phyloP scores from a whole-genome alignment of 140 eudicot species.

The Senecio squalidus region DNA sequence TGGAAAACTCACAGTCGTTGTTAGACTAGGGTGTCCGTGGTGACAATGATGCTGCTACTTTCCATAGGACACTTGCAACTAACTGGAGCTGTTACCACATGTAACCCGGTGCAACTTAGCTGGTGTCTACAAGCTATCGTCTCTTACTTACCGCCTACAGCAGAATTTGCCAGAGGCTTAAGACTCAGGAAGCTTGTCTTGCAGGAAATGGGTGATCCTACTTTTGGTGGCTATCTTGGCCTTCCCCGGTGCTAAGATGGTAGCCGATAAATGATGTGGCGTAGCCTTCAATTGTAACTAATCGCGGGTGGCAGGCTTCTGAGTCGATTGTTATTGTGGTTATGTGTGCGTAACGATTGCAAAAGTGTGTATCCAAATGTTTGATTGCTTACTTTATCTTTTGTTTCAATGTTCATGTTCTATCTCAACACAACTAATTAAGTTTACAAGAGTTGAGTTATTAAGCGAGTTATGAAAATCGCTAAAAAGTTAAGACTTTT shows the following conservation, averaged over 20 bases:
- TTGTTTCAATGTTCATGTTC: too few relatives aligned
- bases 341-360: background rate
- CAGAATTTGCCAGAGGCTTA: too few relatives aligned
- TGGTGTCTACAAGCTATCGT: constrained; percentile 33
- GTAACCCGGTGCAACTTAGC: constrained; percentile 5
- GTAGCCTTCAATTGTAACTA: constrained; percentile 12
- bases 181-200: constrained; percentile 27
- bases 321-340: background rate
- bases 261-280: constrained; percentile 10
- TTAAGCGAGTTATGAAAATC: too few relatives aligned
- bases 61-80: background rate
- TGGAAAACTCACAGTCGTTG: background rate
- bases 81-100: background rate
- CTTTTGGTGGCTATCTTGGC: constrained; percentile 28
- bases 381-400: too few relatives aligned
- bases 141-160: constrained; percentile 17
- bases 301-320: too few relatives aligned
- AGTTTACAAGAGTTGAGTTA: too few relatives aligned
- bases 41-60: constrained; percentile 7
- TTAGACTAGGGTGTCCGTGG: background rate
- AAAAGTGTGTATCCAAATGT: too few relatives aligned
- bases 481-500: too few relatives aligned
- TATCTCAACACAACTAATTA: too few relatives aligned
- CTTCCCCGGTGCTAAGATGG: constrained; percentile 29
- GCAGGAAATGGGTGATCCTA: constrained; percentile 12